phyloP scores from a whole-genome alignment of 164 flowering plant genomes.

The Pachysandra terminalis region DNA sequence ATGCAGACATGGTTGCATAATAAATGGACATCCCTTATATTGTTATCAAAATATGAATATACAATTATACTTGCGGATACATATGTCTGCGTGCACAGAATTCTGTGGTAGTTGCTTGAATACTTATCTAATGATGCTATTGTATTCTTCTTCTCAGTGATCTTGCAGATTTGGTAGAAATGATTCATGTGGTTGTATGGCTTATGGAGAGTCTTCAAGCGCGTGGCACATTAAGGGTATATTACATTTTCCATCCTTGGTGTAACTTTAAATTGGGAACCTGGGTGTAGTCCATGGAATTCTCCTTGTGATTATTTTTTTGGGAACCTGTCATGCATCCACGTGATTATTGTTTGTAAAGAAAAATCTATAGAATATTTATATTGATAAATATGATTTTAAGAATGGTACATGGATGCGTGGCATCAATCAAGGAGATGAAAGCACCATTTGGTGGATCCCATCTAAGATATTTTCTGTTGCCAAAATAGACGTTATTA shows the following conservation, averaged over 20 bases:
- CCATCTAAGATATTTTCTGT: too few species aligned
- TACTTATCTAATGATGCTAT: conserved; percentile 7
- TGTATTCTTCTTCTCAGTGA: conserved; percentile 49
- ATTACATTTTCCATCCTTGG: conserved; percentile 4
- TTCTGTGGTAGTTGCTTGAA: not conserved
- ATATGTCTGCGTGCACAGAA: not conserved
- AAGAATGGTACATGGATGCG: too few species aligned
- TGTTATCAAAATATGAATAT: not conserved
- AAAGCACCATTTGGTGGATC: too few species aligned
- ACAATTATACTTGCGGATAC: not conserved
- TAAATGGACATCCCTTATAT: not conserved
- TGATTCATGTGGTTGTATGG: conserved; percentile 52
- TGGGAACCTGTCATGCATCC: too few species aligned
- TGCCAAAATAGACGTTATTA: too few species aligned
- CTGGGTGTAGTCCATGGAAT: not conserved
- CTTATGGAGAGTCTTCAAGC: conserved; percentile 88
- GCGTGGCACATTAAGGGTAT: conserved; percentile 84
- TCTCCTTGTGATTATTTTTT: conserved; percentile 1
- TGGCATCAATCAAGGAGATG: too few species aligned
- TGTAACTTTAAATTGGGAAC: not conserved
- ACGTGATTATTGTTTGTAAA: not conserved
- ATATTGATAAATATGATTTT: not conserved
- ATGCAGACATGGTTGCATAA: not conserved
- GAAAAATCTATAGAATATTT: not conserved
- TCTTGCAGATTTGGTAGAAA: conserved; percentile 91